Conservation (phyloP, 192 early-diverging fungal species). For the Dissophora ornata region DNA sequence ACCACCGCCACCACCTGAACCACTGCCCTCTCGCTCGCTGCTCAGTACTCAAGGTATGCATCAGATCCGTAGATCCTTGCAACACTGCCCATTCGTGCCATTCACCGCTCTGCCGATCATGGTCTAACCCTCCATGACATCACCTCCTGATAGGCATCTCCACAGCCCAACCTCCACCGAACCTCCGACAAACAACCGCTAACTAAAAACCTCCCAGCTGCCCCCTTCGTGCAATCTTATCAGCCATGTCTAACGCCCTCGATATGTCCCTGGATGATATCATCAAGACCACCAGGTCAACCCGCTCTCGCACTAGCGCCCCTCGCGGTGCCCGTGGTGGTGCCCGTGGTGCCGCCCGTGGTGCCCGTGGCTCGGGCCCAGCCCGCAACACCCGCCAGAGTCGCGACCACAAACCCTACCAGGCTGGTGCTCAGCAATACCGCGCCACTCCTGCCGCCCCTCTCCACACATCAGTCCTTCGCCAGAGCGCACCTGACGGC, state of each 20-base stretch:
- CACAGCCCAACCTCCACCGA: no score
- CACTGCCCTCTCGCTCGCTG: no score
- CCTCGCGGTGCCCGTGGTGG: constrained; percentile 16
- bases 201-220: neutral
- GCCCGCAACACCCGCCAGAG: constrained; percentile 48
- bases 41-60: no score
- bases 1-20: no score
- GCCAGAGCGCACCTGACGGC: constrained; percentile 54
- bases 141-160: no score
- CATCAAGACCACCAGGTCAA: constrained; percentile 51
- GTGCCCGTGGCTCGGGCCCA: constrained; percentile 38
- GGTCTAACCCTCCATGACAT: no score
- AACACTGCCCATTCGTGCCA: no score
- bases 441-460: constrained; percentile 23
- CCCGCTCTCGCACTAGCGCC: constrained; percentile 17
- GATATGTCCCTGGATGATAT: constrained; percentile 65
- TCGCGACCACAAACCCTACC: constrained; percentile 47
- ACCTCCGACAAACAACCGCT: no score
- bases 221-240: neutral
- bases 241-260: constrained; percentile 49
- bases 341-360: constrained; percentile 35
- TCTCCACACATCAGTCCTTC: constrained; percentile 39
- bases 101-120: no score
- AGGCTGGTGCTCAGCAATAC: constrained; percentile 42
- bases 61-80: no score